Evolutionary conservation across 2,329 filamentous ascomycete species (phyloP), one percentile per base, ranked within the genome.

Genomic region (Mycosphaerella sp.): DNA sequence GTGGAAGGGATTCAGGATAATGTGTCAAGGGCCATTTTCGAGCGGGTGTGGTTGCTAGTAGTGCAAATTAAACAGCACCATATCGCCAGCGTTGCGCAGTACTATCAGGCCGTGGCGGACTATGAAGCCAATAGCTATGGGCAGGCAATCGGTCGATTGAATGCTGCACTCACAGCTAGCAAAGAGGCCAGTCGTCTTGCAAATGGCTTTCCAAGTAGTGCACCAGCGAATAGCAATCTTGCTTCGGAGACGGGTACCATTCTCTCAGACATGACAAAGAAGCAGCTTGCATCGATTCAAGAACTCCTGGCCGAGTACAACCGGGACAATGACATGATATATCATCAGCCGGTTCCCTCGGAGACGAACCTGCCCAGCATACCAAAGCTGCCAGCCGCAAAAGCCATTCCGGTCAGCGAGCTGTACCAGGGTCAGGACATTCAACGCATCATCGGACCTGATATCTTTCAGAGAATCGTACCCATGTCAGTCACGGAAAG

Each of bases 251-350:
- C 87, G 2, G 87, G 87, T 0, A 64, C 77, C 0, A 77, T 83
- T 46, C 72, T 98, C 32, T 74, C 81, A n/a, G 89, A 95, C 30
- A 79, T 95, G 58, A 84, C 88, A 13, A 95, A 89, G 68, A 81
- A 89, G 55, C 91, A 97, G 62, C 71, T 87, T 25, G 77, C 86
- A 0, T 85, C 82, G 28, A 85, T 95, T 2, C 86, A 95, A 66
- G 86, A 91, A 55, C 90, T 87, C 67, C 74, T 95, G 17, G 75
- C 76, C 14, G 84, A 87, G 54, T 78, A 90, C 44, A 77, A 79
- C 60, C 95, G 95, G 64, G 93, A 98, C 69, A 98, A 98, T 61
- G 93, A 98, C 67, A 97, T 93, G 69, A 95, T 98, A 66, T 98
- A 98, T 66, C 93, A 98, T 67, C 89, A 97, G 62, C 84, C 82